Conservation (phyloP, 495 filamentous ascomycete species). For the Penicillium salamii region DNA sequence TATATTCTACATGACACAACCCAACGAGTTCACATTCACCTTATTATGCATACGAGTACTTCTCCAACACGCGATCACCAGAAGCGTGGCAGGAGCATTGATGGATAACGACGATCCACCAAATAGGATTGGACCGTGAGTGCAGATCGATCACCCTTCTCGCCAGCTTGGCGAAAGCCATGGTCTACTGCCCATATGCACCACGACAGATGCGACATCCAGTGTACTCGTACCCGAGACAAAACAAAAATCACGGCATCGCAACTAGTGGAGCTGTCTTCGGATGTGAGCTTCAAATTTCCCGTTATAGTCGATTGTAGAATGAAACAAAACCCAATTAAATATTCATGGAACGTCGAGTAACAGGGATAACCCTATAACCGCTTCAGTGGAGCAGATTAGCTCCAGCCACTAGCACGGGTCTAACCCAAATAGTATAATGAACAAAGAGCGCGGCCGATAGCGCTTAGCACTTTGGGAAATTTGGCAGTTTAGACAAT, state of each 20-base stretch:
- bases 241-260: neutral
- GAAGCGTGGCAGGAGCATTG: neutral
- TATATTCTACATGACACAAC: no score
- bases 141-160: slow-evolving; percentile 1
- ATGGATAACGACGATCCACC: slow-evolving; percentile 1
- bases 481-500: neutral
- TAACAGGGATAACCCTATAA: neutral
- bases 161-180: neutral
- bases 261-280: neutral
- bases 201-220: neutral
- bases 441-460: neutral
- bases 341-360: neutral
- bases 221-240: neutral
- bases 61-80: neutral
- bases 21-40: no score
- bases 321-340: neutral
- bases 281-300: neutral
- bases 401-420: neutral
- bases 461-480: neutral
- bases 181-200: neutral
- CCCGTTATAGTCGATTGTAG: neutral
- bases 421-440: slow-evolving; percentile 5
- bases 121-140: neutral
- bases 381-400: neutral
- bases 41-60: no score